A percentile compares a stretch with the other conserved stretches of the same genome.
Evolutionary conservation across 2,329 filamentous ascomycete genomes (phyloP).

Genomic region (Aspergillus niger): DNA sequence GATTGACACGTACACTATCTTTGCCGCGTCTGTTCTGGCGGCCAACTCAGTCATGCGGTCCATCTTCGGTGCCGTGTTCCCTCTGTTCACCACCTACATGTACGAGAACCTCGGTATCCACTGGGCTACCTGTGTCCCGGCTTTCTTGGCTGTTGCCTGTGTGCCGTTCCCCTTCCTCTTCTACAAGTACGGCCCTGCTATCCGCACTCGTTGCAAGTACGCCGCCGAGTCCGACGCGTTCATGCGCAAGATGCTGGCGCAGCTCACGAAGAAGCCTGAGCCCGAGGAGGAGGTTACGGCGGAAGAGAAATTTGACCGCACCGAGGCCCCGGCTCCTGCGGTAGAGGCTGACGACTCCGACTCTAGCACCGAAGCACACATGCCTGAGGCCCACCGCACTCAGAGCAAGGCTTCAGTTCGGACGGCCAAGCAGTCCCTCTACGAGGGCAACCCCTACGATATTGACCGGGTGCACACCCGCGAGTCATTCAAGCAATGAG

Average conservation of each 20-base stretch:
- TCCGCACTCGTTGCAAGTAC: slow-evolving; percentile 47
- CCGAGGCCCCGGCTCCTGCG: slow-evolving; percentile 33
- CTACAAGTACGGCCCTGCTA: slow-evolving; percentile 44
- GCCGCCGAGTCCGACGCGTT: slow-evolving; percentile 40
- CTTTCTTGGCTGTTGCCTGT: slow-evolving; percentile 49
- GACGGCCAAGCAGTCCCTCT: slow-evolving; percentile 32
- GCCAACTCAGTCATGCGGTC: slow-evolving; percentile 52
- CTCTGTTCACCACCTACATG: slow-evolving; percentile 51
- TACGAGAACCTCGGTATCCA: slow-evolving; percentile 50
- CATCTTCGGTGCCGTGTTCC: slow-evolving; percentile 51
- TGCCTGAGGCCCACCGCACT: slow-evolving; percentile 23
- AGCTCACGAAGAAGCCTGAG: slow-evolving; percentile 17
- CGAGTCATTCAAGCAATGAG: slow-evolving; percentile 36
- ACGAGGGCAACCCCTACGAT: slow-evolving; percentile 49
- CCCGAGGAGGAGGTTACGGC: slow-evolving; percentile 21
- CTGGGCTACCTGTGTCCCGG: slow-evolving; percentile 51
- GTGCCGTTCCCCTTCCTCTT: slow-evolving; percentile 49
- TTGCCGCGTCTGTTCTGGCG: slow-evolving; percentile 45
- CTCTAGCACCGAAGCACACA: slow-evolving; percentile 23
- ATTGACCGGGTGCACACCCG: slow-evolving; percentile 48
- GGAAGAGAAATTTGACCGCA: slow-evolving; percentile 34
- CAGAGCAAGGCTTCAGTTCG: slow-evolving; percentile 33
- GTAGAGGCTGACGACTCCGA: slow-evolving; percentile 29
- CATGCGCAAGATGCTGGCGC: slow-evolving; percentile 39
- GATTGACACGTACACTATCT: slow-evolving; percentile 48